Conservation (phyloP, 2,329 filamentous ascomycete genomes). For the Monosporascus sp. region DNA sequence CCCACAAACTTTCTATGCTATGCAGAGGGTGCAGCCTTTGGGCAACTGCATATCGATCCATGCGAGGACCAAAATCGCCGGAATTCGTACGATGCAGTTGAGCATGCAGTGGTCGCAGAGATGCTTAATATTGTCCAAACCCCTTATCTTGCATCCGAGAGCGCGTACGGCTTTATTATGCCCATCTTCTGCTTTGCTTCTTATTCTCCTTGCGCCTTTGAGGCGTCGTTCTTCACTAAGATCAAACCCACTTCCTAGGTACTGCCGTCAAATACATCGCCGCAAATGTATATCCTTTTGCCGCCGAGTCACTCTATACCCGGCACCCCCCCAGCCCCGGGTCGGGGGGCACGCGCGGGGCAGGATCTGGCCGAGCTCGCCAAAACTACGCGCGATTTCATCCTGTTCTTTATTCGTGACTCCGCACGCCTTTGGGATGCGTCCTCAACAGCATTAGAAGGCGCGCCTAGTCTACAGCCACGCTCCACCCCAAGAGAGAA, state of each 20-base stretch:
- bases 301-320: not conserved
- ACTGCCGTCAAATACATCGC: not conserved
- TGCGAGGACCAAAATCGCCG: not conserved
- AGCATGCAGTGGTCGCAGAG: not conserved
- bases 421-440: not conserved
- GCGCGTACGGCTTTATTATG: not conserved
- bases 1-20: not conserved
- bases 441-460: not conserved
- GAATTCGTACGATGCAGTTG: not conserved
- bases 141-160: not conserved
- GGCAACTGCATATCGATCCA: not conserved
- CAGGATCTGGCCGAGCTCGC: not conserved
- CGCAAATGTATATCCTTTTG: not conserved
- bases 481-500: constrained; percentile 23
- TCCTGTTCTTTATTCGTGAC: not conserved
- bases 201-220: not conserved
- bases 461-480: not conserved
- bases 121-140: not conserved
- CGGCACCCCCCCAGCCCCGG: not conserved
- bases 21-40: not conserved
- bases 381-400: not conserved
- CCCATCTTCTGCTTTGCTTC: not conserved
- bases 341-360: not conserved
- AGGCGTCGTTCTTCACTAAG: not conserved
- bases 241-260: not conserved